phyloP scores from a whole-genome alignment of 495 filamentous ascomycete genomes.

The Halenospora varia region DNA sequence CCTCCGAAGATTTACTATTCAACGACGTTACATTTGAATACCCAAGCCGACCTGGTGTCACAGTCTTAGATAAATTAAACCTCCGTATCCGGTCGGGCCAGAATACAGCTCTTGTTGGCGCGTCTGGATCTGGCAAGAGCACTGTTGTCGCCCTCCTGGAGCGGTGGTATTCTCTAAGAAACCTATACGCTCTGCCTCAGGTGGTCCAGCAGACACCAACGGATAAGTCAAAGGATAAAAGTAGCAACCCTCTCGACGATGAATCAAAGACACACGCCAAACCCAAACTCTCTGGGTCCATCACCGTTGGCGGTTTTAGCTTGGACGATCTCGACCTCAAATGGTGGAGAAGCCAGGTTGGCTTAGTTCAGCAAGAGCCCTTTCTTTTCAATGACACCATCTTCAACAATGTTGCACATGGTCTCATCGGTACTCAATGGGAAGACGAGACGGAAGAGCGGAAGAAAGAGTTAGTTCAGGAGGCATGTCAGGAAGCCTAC shows the following conservation, averaged over 20 bases:
- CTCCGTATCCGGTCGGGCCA: conserved; percentile 67
- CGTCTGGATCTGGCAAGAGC: conserved; percentile 83
- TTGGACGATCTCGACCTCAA: conserved; percentile 51
- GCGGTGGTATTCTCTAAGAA: conserved; percentile 90
- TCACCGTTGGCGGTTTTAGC: conserved; percentile 47
- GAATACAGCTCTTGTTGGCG: conserved; percentile 83
- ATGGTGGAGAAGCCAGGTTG: conserved; percentile 63
- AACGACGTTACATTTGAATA: conserved; percentile 62
- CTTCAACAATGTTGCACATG: conserved; percentile 60
- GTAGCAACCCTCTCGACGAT: too few relatives aligned
- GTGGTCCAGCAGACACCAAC: too few relatives aligned
- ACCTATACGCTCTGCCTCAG: too few relatives aligned
- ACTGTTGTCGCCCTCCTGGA: conserved; percentile 90
- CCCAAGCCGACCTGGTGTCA: conserved; percentile 61
- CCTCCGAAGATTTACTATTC: conserved; percentile 55
- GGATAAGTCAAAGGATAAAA: too few relatives aligned
- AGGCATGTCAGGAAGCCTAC: conserved; percentile 57
- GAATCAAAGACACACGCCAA: too few relatives aligned
- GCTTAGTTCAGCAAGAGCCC: conserved; percentile 66
- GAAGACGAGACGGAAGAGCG: conserved; percentile 44
- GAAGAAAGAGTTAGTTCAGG: conserved; percentile 51
- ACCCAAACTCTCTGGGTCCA: conserved; percentile 30
- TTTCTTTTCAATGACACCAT: conserved; percentile 68
- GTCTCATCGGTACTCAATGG: conserved; percentile 57
- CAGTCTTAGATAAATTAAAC: conserved; percentile 51